phyloP scores from a whole-genome alignment of 83 land plant species.

The Diphasiastrum complanatum region DNA sequence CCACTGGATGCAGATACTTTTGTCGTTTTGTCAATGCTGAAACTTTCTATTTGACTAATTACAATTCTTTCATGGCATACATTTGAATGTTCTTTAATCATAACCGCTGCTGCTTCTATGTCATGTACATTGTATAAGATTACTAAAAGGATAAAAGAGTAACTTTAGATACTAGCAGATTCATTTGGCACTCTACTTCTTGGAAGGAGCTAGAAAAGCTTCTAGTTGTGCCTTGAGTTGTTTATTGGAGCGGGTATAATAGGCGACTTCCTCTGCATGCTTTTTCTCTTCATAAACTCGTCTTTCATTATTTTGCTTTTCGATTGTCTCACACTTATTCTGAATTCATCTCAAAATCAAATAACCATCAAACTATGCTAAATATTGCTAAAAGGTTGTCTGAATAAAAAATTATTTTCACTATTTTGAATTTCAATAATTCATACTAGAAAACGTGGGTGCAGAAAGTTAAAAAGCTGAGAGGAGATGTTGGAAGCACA shows the following conservation, averaged over 20 bases:
- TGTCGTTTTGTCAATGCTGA: too few relatives aligned
- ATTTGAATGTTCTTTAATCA: too few relatives aligned
- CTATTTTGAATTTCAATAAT: neutral
- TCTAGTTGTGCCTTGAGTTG: constrained; percentile 41
- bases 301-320: constrained; percentile 30
- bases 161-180: too few relatives aligned
- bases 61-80: too few relatives aligned
- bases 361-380: neutral
- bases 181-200: constrained; percentile 31
- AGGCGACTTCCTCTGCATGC: constrained; percentile 44
- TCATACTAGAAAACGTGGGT: neutral
- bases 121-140: too few relatives aligned
- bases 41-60: too few relatives aligned
- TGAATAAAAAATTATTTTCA: neutral
- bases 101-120: too few relatives aligned
- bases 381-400: neutral
- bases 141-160: too few relatives aligned
- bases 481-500: too few relatives aligned
- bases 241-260: constrained; percentile 38
- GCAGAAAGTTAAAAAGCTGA: too few relatives aligned
- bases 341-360: neutral
- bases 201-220: constrained; percentile 41
- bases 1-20: too few relatives aligned
- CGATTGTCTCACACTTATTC: constrained; percentile 40
- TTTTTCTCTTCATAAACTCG: constrained; percentile 40